Conservation (phyloP, 306 rosid species). For the Cicer cuneatum region DNA sequence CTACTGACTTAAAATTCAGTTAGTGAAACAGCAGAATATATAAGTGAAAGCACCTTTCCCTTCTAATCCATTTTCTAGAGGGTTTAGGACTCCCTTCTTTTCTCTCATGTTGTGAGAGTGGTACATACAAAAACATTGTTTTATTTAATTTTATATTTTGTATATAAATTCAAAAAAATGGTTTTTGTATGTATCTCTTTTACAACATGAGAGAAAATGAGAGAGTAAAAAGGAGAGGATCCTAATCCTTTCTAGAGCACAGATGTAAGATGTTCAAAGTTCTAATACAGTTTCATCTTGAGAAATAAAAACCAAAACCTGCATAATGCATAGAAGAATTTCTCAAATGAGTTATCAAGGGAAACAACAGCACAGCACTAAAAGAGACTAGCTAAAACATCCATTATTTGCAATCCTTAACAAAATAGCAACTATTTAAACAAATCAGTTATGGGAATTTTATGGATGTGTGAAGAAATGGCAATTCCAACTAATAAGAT, state of each 20-base stretch:
- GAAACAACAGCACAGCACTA: not conserved
- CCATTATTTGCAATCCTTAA: not conserved
- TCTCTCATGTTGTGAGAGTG: too few species aligned
- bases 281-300: constrained; percentile 3
- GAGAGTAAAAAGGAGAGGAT: too few species aligned
- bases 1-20: constrained; percentile 27
- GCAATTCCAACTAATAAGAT: not conserved
- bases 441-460: constrained; percentile 10
- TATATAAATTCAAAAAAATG: too few species aligned
- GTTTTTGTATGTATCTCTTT: too few species aligned
- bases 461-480: constrained; percentile 9
- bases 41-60: not conserved
- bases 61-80: constrained; percentile 5
- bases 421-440: constrained; percentile 6
- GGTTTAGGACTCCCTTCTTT: too few species aligned
- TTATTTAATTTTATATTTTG: too few species aligned
- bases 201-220: too few species aligned
- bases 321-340: constrained; percentile 28
- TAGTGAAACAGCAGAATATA: constrained; percentile 18
- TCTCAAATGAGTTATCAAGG: constrained; percentile 25
- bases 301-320: constrained; percentile 29
- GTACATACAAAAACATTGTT: too few species aligned
- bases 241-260: not conserved
- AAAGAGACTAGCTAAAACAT: not conserved
- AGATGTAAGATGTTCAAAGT: constrained; percentile 24